Conservation (phyloP, 805 yeast genomes). For the Candida ipomoeae region DNA sequence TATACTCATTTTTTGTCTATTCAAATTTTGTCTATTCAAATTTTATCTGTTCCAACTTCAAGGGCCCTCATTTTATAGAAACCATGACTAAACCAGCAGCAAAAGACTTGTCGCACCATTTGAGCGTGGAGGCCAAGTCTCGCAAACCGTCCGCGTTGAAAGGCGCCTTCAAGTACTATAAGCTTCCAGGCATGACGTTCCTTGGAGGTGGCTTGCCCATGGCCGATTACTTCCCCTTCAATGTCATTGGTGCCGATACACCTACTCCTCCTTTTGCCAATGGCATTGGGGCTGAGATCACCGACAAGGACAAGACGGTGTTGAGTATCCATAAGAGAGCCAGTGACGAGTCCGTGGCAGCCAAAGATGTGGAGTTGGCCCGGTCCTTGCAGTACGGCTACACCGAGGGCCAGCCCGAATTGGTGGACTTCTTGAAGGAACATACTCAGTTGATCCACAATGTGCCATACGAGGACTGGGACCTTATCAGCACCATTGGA, state of each 20-base stretch:
- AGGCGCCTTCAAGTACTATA: slow-evolving; percentile 72
- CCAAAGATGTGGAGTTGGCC: slow-evolving; percentile 63
- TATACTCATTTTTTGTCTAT: no score
- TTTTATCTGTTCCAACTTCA: no score
- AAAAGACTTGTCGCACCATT: slow-evolving; percentile 69
- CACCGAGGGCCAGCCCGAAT: slow-evolving; percentile 76
- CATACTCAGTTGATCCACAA: slow-evolving; percentile 59
- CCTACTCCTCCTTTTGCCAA: slow-evolving; percentile 77
- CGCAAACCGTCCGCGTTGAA: slow-evolving; percentile 81
- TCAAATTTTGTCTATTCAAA: no score
- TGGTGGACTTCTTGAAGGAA: slow-evolving; percentile 62
- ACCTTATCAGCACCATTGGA: slow-evolving; percentile 65
- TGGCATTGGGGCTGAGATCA: slow-evolving; percentile 68
- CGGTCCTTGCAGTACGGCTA: slow-evolving; percentile 90
- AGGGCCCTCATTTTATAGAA: no score
- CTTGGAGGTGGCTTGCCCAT: slow-evolving; percentile 95
- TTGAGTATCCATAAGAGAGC: slow-evolving; percentile 39
- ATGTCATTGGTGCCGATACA: slow-evolving; percentile 61
- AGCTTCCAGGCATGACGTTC: slow-evolving; percentile 73
- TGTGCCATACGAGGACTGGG: slow-evolving; percentile 62
- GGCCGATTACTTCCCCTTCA: slow-evolving; percentile 90
- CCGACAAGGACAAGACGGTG: slow-evolving; percentile 39
- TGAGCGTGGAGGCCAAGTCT: slow-evolving; percentile 72
- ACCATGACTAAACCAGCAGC: slow-evolving; percentile 34
- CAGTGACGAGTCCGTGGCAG: slow-evolving; percentile 17